Evolutionary conservation across 2,329 filamentous ascomycete genomes (phyloP).

Genomic region (Chaetothyriales sp.): DNA sequence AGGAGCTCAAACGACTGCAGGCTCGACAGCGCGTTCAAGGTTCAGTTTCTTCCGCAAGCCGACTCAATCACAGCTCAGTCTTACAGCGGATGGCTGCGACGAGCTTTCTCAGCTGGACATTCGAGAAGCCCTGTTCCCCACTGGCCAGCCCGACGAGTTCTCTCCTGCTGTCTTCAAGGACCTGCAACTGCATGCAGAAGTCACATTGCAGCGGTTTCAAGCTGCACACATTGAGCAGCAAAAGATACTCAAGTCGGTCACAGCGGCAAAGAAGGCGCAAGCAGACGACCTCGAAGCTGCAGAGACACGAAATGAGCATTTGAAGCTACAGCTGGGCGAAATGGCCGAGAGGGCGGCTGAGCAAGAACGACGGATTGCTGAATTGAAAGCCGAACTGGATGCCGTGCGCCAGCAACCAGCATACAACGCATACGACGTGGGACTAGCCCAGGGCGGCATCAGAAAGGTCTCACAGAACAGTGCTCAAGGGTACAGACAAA

Average conservation of each 20-base stretch:
- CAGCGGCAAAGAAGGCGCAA: slow-evolving; percentile 43
- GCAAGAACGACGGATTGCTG: slow-evolving; percentile 43
- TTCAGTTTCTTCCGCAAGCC: slow-evolving; percentile 33
- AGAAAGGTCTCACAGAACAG: slow-evolving; percentile 16
- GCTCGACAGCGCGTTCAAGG: slow-evolving; percentile 22
- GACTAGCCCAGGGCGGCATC: slow-evolving; percentile 11
- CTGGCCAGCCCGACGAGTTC: slow-evolving; percentile 35
- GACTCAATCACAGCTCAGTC: slow-evolving; percentile 20
- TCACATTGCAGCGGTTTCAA: slow-evolving; percentile 42
- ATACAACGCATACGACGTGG: neutral
- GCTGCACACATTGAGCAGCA: slow-evolving; percentile 41
- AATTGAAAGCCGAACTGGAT: slow-evolving; percentile 36
- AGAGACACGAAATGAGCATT: slow-evolving; percentile 41
- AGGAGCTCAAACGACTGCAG: slow-evolving; percentile 16
- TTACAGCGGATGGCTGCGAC: slow-evolving; percentile 30
- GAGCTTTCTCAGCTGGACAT: slow-evolving; percentile 44
- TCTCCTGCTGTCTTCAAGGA: slow-evolving; percentile 43
- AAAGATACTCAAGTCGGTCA: slow-evolving; percentile 36
- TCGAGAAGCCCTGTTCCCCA: slow-evolving; percentile 39
- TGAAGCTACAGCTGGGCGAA: slow-evolving; percentile 48
- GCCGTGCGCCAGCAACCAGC: slow-evolving; percentile 15
- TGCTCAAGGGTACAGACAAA: slow-evolving; percentile 18
- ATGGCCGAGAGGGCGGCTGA: slow-evolving; percentile 43
- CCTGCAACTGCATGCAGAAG: slow-evolving; percentile 43
- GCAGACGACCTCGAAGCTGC: slow-evolving; percentile 50